Conservation (phyloP, 1,284 basidiomycete genomes). For the Tilletia indica region DNA sequence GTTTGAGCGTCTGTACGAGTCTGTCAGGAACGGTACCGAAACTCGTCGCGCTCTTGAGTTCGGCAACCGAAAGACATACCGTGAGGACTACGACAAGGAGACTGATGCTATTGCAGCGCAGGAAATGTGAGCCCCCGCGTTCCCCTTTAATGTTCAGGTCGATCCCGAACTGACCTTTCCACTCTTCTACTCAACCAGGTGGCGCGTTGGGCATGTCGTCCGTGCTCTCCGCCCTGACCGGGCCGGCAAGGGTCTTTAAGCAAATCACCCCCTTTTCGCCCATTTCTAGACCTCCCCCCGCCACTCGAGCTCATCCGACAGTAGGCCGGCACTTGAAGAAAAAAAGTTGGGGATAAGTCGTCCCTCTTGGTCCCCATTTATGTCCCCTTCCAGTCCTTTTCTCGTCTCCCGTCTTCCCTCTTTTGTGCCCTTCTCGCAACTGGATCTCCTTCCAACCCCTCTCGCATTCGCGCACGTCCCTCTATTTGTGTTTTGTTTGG, state of each 20-base stretch:
- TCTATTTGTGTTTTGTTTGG: too few relatives aligned
- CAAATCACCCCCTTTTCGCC: background rate
- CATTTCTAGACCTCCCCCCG: too few relatives aligned
- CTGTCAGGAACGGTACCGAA: constrained; percentile 90
- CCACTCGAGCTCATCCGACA: too few relatives aligned
- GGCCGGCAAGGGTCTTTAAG: constrained; percentile 10
- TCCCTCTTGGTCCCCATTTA: background rate
- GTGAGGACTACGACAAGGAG: constrained; percentile 88
- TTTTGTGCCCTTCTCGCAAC: too few relatives aligned
- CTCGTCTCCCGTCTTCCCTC: too few relatives aligned
- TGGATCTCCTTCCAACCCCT: too few relatives aligned
- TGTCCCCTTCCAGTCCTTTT: too few relatives aligned
- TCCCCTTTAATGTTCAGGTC: background rate
- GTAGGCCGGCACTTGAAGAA: background rate
- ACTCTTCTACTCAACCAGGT: constrained; percentile 10
- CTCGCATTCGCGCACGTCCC: too few relatives aligned
- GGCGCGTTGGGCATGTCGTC: constrained; percentile 52
- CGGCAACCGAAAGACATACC: constrained; percentile 89
- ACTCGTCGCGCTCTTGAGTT: constrained; percentile 95
- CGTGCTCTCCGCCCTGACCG: constrained; percentile 49
- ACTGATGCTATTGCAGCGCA: constrained; percentile 91
- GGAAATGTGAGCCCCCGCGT: constrained; percentile 74
- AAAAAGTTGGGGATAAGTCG: background rate
- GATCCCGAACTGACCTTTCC: background rate
- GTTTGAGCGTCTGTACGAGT: constrained; percentile 92